Evolutionary conservation across 495 filamentous ascomycete species (phyloP), one percentile per base, ranked within the genome.

Genomic region (Aspergillus cristatus): DNA sequence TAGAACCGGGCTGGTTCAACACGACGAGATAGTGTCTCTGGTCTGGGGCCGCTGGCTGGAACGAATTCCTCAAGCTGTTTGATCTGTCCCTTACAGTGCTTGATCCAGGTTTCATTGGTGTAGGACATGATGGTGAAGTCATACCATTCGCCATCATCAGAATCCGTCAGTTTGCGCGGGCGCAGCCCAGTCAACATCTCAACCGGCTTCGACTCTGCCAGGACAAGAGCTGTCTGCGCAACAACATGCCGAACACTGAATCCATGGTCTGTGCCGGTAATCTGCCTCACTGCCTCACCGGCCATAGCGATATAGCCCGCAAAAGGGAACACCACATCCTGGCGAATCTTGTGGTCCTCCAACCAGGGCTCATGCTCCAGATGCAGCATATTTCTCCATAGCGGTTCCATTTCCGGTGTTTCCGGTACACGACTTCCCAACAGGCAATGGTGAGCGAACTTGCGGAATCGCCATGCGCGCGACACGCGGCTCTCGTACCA

Each of bases 231-330:
- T 3, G 45, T 43, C 2, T 26, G 38, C 28, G 65, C 37, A n/a
- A 35, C 35, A 5, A 55, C 10, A 57, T 32, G 12, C 31, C 41
- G 35, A 45, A 63, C 6, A 46, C 42, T 2, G 48, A 39, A 7
- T 22, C 20, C 3, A 26, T 11, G 6, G 11, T 26, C 24, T 6
- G 11, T 11, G 11, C 40, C 49, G 0, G 62, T 57, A 22, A 65
- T 46, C 33, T 71, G 68, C 0, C 53, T 43, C 0, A 43, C 51
- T 0, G 67, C 69, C 41, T 74, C 70, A 2, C 59, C 52, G 1
- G 52, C 60, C 58, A 74, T 70, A 5, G 62, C 41, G 1, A 73
- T 50, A 41, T 67, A 71, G 0, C 60, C 70, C 15, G 72, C 63
- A 1, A 17, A 26, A 1, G 71, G 71, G 39, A 72, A 74, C 6